Evolutionary conservation across 768 basidiomycete species (phyloP).

Genomic region (Lactarius akahatsu): DNA sequence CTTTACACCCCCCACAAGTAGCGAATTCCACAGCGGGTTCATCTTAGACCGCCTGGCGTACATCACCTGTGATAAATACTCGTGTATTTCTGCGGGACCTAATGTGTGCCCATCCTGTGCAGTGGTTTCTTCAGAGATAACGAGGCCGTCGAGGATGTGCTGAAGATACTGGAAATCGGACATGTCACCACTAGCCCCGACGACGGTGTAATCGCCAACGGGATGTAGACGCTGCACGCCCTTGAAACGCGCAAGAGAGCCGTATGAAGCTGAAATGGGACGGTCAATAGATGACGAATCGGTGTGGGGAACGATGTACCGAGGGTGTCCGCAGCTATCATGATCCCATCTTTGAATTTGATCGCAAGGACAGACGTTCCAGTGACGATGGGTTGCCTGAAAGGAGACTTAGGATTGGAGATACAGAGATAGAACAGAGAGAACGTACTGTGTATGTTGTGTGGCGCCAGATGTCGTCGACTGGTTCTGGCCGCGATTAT

Average conservation of each 20-base stretch:
- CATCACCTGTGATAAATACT: slow-evolving; percentile 88
- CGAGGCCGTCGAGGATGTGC: slow-evolving; percentile 69
- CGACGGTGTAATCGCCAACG: slow-evolving; percentile 78
- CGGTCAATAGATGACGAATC: background rate
- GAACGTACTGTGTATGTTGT: slow-evolving; percentile 74
- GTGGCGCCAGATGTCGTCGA: slow-evolving; percentile 53
- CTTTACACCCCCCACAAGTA: slow-evolving; percentile 90
- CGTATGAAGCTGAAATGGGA: slow-evolving; percentile 76
- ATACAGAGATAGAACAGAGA: background rate
- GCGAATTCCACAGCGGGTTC: slow-evolving; percentile 92
- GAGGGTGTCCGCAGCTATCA: slow-evolving; percentile 98
- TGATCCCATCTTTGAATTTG: slow-evolving; percentile 94
- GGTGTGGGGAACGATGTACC: slow-evolving; percentile 49
- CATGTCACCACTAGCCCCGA: slow-evolving; percentile 96
- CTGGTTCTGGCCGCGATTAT: slow-evolving; percentile 52
- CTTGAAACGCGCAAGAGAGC: slow-evolving; percentile 95
- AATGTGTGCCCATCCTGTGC: slow-evolving; percentile 81
- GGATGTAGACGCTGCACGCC: slow-evolving; percentile 86
- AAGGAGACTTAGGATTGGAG: background rate
- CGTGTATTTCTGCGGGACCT: slow-evolving; percentile 87
- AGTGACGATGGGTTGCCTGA: slow-evolving; percentile 90
- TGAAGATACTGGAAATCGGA: slow-evolving; percentile 96
- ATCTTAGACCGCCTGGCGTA: slow-evolving; percentile 85
- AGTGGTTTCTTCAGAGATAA: slow-evolving; percentile 69
- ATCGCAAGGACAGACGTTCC: slow-evolving; percentile 95